Percentiles rank a stretch among this genome's conserved stretches.
phyloP scores from a whole-genome alignment of 192 early-diverging fungal genomes.

The Coemansia sp. region DNA sequence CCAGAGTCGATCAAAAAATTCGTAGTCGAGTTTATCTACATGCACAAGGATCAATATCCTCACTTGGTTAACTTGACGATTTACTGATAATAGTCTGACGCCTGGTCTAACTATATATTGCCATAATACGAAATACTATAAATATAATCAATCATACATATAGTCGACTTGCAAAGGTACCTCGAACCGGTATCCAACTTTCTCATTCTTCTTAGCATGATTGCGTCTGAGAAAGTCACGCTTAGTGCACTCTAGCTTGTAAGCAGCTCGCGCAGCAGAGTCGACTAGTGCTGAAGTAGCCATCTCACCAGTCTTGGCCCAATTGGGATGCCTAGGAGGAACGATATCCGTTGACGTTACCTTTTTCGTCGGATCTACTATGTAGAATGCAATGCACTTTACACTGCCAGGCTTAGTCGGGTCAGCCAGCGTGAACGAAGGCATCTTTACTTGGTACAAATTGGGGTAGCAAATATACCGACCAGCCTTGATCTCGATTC shows the following conservation, averaged over 20 bases:
- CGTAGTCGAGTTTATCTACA: background rate
- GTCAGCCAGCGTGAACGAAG: background rate
- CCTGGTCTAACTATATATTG: background rate
- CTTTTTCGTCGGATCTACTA: background rate
- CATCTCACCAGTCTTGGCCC: background rate
- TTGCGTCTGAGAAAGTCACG: background rate
- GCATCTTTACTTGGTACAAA: constrained; percentile 6
- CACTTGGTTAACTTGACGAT: background rate
- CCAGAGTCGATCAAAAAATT: too few relatives aligned
- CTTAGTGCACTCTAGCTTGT: background rate
- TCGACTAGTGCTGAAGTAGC: background rate
- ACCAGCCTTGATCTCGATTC: background rate
- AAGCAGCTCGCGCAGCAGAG: background rate
- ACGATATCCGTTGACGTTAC: background rate
- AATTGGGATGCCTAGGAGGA: background rate
- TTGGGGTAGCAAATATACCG: constrained; percentile 6
- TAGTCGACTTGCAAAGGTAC: background rate
- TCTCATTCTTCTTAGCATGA: background rate
- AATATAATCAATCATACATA: background rate
- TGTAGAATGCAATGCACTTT: constrained; percentile 5
- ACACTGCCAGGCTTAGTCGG: background rate
- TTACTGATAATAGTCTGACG: background rate
- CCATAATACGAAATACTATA: background rate
- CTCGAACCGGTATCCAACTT: background rate
- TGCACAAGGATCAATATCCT: background rate